phyloP scores from a whole-genome alignment of 345 rosid genomes.

The Euphorbia pulcherrima region DNA sequence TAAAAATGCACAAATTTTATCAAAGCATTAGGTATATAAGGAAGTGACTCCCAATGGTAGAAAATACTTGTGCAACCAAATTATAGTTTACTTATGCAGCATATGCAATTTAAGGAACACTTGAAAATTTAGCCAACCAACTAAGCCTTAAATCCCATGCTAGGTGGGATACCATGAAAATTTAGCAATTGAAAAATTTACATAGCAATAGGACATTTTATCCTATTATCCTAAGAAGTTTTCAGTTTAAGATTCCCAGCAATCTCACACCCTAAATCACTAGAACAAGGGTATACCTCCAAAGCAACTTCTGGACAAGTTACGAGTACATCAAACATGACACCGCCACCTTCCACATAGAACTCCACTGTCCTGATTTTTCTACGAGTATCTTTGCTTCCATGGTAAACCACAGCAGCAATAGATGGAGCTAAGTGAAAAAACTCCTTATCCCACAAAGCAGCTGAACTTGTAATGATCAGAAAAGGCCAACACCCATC shows the following conservation, averaged over 20 bases:
- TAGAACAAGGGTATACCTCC: constrained; percentile 36
- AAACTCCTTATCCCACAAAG: constrained; percentile 49
- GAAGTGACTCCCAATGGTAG: not conserved
- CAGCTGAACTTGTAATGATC: constrained; percentile 37
- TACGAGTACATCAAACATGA: constrained; percentile 48
- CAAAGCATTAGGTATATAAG: not conserved
- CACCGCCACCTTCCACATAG: constrained; percentile 30
- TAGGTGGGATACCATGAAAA: not conserved
- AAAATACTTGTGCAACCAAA: not conserved
- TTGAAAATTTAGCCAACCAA: no score
- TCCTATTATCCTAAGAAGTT: not conserved
- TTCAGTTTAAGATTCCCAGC: not conserved
- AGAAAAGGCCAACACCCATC: constrained; percentile 40
- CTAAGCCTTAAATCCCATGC: no score
- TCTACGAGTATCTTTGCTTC: constrained; percentile 35
- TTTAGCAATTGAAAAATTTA: not conserved
- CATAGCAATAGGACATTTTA: not conserved
- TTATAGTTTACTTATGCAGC: not conserved
- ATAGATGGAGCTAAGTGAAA: constrained; percentile 35
- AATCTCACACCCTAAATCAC: not conserved
- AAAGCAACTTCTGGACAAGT: constrained; percentile 41
- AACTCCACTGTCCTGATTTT: constrained; percentile 43
- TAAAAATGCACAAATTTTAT: not conserved
- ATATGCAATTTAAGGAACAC: not conserved
- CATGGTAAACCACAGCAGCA: constrained; percentile 43